A percentile compares a stretch with the other conserved stretches of the same genome.
Evolutionary conservation across 1,284 basidiomycete genomes (phyloP).

Genomic region (Austroboletus novae-zelandiae): DNA sequence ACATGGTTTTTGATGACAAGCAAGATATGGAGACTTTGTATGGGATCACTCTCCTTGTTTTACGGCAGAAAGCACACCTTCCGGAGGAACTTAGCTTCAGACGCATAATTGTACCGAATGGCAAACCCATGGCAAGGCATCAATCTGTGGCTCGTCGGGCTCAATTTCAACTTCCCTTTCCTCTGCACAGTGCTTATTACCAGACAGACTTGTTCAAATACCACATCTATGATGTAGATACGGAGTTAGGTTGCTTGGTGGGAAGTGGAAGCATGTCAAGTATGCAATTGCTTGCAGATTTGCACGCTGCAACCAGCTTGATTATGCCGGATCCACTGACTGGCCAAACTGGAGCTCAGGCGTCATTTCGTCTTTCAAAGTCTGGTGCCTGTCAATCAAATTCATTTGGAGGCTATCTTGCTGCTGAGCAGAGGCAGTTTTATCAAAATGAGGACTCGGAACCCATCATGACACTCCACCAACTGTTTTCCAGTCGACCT

Average conservation of each 20-base stretch:
- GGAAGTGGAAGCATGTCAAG: slow-evolving; percentile 33
- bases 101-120: slow-evolving; percentile 35
- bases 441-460: too few relatives aligned
- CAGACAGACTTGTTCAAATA: slow-evolving; percentile 16
- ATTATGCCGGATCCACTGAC: slow-evolving; percentile 43
- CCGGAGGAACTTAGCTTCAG: slow-evolving; percentile 16
- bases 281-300: slow-evolving; percentile 39
- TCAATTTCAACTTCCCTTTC: not conserved
- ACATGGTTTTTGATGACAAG: too few relatives aligned
- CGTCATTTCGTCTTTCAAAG: slow-evolving; percentile 40
- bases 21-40: too few relatives aligned
- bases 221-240: slow-evolving; percentile 40
- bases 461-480: not conserved
- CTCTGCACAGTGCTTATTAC: too few relatives aligned
- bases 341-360: slow-evolving; percentile 43
- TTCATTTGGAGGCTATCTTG: not conserved
- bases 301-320: slow-evolving; percentile 44
- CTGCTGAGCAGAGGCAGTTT: too few relatives aligned
- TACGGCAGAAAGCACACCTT: slow-evolving; percentile 26
- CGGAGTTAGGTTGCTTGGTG: slow-evolving; percentile 37
- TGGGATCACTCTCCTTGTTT: slow-evolving; percentile 32
- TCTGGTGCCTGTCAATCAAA: slow-evolving; percentile 25
- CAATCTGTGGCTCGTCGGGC: too few relatives aligned
- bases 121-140: too few relatives aligned
- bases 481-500: not conserved